These are phyloP conservation scores for Candida stauntonica DNA, from an alignment of 805 yeast genomes.

Conservation along the genomic window DNA sequence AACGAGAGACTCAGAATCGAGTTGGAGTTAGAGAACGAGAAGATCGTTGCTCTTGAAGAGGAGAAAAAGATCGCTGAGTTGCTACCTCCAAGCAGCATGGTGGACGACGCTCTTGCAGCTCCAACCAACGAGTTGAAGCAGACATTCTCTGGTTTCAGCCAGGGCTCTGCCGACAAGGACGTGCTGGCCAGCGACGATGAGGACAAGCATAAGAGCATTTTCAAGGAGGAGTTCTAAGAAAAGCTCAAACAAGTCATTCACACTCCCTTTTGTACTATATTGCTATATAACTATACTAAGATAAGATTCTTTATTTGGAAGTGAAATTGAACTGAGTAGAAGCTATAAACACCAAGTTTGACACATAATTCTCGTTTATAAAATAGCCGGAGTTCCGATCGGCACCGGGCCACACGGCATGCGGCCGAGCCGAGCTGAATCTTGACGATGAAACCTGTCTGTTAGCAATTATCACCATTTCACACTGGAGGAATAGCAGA, in stretches of 20 bases:
- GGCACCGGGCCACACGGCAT: background rate
- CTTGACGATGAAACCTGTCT: background rate
- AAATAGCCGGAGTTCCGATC: too few relatives aligned
- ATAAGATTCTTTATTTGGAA: too few relatives aligned
- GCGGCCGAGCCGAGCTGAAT: background rate
- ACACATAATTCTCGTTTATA: background rate
- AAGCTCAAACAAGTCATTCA: background rate
- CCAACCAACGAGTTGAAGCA: slow-evolving; percentile 21
- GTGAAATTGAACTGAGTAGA: too few relatives aligned
- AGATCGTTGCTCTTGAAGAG: slow-evolving; percentile 30
- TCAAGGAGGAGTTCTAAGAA: slow-evolving; percentile 24
- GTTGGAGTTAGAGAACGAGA: slow-evolving; percentile 33
- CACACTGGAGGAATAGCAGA: too few relatives aligned
- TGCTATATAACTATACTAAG: too few relatives aligned
- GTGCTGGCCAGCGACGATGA: slow-evolving; percentile 9
- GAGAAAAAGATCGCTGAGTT: slow-evolving; percentile 38
- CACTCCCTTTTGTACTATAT: too few relatives aligned
- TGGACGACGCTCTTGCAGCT: slow-evolving; percentile 16
- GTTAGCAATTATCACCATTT: background rate
- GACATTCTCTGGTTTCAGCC: slow-evolving; percentile 43
- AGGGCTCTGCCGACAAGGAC: slow-evolving; percentile 35
- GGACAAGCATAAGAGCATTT: slow-evolving; percentile 24
- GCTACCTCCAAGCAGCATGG: slow-evolving; percentile 30
- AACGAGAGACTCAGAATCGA: slow-evolving; percentile 33
- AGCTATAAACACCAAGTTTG: too few relatives aligned